These are phyloP conservation scores for Pseudogymnoascus verrucosus DNA, from an alignment of 2,329 filamentous ascomycete genomes.

Conservation along the genomic window DNA sequence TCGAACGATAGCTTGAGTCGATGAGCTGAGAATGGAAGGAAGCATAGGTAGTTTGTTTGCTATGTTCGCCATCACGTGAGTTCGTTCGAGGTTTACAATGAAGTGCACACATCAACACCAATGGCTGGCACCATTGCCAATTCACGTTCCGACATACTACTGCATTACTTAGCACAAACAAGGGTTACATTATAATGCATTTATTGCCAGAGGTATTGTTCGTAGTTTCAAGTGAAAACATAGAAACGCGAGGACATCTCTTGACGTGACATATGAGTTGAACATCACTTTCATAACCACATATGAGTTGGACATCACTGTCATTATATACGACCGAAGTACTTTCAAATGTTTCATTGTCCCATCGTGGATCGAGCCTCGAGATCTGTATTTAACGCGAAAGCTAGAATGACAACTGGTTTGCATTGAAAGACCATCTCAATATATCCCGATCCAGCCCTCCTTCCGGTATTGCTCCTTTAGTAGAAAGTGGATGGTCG, in stretches of 20 bases:
- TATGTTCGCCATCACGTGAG: neutral
- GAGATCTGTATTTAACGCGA: constrained; percentile 11
- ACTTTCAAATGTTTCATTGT: constrained; percentile 9
- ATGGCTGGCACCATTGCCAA: neutral
- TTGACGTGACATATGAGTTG: neutral
- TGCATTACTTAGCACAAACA: neutral
- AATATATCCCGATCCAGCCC: constrained; percentile 20
- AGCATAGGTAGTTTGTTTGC: neutral
- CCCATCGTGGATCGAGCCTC: constrained; percentile 8
- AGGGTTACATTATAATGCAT: neutral
- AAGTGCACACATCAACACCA: neutral
- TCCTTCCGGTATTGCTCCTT: constrained; percentile 36
- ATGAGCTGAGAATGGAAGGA: neutral
- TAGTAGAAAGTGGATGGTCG: constrained; percentile 98
- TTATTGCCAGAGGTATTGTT: neutral
- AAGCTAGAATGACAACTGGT: constrained; percentile 28
- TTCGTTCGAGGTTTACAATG: neutral
- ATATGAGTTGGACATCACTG: neutral
- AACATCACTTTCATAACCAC: neutral
- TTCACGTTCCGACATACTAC: neutral
- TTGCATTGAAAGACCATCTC: constrained; percentile 27
- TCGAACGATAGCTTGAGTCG: neutral
- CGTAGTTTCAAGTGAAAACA: neutral
- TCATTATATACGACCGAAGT: neutral
- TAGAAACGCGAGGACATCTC: neutral